Evolutionary conservation across 148 eudicot genomes (phyloP).

Genomic region (Cornus suecica): DNA sequence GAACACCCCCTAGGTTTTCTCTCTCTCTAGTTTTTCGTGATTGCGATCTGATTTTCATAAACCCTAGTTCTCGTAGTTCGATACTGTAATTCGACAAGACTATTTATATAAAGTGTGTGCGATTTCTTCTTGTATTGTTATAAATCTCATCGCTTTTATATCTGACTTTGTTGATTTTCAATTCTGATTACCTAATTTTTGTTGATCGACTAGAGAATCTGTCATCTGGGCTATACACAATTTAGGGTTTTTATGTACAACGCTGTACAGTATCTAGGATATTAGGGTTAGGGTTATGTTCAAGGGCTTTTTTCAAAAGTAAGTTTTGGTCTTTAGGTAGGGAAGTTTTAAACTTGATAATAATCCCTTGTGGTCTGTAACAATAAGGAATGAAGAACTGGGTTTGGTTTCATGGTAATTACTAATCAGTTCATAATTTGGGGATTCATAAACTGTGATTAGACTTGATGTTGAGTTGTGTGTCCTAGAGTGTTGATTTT

Average conservation of each 20-base stretch:
- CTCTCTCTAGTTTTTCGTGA: slow-evolving; percentile 3
- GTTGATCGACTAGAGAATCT: not conserved
- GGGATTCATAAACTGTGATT: too few species aligned
- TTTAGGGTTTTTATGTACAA: not conserved
- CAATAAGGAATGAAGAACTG: too few species aligned
- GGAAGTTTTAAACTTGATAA: too few species aligned
- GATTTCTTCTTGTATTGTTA: not conserved
- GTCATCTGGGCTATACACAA: not conserved
- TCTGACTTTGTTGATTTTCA: not conserved
- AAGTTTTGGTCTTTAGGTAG: too few species aligned
- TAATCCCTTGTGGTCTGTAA: too few species aligned
- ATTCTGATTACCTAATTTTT: not conserved
- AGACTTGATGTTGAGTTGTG: too few species aligned
- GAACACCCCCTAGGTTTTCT: slow-evolving; percentile 77
- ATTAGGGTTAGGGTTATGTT: not conserved
- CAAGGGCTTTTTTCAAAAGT: too few species aligned
- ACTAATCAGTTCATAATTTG: too few species aligned
- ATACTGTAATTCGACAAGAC: not conserved
- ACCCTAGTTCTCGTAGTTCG: slow-evolving; percentile 3
- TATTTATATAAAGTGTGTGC: not conserved
- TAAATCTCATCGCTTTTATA: not conserved
- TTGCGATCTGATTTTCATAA: not conserved
- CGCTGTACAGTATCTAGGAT: not conserved
- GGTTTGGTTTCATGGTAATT: too few species aligned
- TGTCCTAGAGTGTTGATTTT: too few species aligned